Conservation (phyloP, 805 yeast species). For the Candida ipomoeae region DNA sequence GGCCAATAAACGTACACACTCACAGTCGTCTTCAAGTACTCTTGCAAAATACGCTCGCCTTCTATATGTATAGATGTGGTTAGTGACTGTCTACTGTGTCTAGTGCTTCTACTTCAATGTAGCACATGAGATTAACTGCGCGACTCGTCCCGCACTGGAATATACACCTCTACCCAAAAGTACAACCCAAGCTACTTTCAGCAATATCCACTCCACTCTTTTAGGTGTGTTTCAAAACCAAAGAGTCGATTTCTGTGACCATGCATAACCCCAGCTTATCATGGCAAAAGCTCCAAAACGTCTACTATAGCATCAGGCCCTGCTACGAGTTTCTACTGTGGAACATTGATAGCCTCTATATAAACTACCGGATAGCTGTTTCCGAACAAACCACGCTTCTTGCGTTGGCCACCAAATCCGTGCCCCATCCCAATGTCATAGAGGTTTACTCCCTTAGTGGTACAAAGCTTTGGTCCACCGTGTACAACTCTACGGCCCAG, state of each 20-base stretch:
- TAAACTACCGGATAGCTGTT: constrained; percentile 43
- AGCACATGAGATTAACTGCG: background rate
- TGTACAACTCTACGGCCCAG: constrained; percentile 40
- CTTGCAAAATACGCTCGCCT: too few relatives aligned
- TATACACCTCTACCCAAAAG: background rate
- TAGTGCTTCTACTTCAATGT: too few relatives aligned
- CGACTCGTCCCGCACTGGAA: background rate
- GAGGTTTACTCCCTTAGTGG: constrained; percentile 37
- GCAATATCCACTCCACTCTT: background rate
- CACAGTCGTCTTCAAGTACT: too few relatives aligned
- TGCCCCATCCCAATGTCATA: constrained; percentile 33
- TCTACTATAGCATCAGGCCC: constrained; percentile 58
- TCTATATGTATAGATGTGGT: too few relatives aligned
- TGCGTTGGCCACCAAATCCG: constrained; percentile 43
- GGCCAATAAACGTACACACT: too few relatives aligned
- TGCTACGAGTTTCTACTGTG: constrained; percentile 53
- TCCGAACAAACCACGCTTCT: constrained; percentile 54
- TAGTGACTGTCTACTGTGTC: too few relatives aligned
- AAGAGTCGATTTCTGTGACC: background rate
- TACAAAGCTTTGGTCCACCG: constrained; percentile 30
- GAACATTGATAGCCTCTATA: constrained; percentile 37
- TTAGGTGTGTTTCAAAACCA: background rate
- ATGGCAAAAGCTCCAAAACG: constrained; percentile 79
- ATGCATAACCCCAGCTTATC: constrained; percentile 42
- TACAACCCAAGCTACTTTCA: background rate